Evolutionary conservation across 2,329 filamentous ascomycete species (phyloP).

Genomic region (Aspergillus tanneri): DNA sequence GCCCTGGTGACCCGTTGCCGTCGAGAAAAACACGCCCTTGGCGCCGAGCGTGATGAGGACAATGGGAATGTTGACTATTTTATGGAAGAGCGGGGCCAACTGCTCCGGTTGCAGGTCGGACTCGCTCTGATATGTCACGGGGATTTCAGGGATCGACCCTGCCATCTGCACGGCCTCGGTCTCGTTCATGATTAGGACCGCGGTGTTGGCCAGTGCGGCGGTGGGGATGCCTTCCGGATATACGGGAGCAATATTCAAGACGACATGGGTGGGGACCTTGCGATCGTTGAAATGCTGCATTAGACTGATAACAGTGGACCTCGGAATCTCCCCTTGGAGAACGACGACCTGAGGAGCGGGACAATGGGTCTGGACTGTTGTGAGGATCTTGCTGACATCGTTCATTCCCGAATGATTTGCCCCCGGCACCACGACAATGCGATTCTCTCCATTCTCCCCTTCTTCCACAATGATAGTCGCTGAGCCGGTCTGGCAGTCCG

Average conservation of each 20-base stretch:
- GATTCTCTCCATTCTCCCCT: conserved; percentile 66
- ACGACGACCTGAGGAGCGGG: conserved; percentile 64
- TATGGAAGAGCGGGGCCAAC: conserved; percentile 62
- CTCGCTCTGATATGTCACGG: background rate
- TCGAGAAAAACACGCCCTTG: conserved; percentile 67
- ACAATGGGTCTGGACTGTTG: conserved; percentile 22
- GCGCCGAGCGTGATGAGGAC: conserved; percentile 83
- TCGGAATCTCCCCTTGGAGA: conserved; percentile 73
- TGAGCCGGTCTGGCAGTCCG: conserved; percentile 61
- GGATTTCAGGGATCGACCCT: conserved; percentile 39
- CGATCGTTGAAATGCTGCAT: conserved; percentile 37
- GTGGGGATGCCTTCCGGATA: conserved; percentile 68
- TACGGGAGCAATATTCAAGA: conserved; percentile 87
- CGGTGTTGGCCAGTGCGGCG: conserved; percentile 64
- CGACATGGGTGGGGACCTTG: conserved; percentile 52
- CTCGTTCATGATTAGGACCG: conserved; percentile 85
- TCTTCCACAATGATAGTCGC: conserved; percentile 76
- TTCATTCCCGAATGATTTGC: conserved; percentile 59
- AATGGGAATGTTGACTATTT: conserved; percentile 64
- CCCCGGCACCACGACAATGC: conserved; percentile 70
- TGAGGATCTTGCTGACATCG: conserved; percentile 38
- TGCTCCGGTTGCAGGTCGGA: conserved; percentile 50
- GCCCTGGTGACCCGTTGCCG: conserved; percentile 46
- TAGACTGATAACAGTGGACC: conserved; percentile 64
- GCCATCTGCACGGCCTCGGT: conserved; percentile 77